A percentile compares a stretch with the other conserved stretches of the same genome.
Conservation (phyloP, 1,284 basidiomycete species). For the Ceratobasidium sp. region DNA sequence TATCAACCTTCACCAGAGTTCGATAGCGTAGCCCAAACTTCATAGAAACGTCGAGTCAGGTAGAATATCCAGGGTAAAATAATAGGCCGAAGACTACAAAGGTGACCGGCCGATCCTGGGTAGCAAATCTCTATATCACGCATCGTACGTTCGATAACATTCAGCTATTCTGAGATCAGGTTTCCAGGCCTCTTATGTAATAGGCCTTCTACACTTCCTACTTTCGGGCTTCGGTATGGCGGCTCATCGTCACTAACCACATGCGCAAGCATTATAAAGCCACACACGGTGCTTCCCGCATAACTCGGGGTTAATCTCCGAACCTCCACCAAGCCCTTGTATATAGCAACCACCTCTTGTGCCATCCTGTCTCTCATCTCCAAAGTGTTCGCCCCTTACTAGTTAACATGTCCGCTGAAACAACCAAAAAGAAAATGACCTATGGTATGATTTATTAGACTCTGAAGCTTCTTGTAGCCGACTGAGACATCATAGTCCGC, state of each 20-base stretch:
- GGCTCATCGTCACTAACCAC: background rate
- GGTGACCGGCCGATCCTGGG: no score
- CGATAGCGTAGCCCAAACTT: no score
- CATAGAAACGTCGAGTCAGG: no score
- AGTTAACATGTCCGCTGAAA: background rate
- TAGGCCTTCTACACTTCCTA: no score
- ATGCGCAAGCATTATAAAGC: background rate
- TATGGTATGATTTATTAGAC: background rate
- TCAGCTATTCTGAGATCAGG: no score
- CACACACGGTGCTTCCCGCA: background rate
- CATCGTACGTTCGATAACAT: no score
- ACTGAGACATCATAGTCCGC: conserved; percentile 1
- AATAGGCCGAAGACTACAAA: no score
- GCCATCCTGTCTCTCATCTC: background rate
- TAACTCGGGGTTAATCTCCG: no score
- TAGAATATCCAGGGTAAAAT: no score
- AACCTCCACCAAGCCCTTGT: background rate
- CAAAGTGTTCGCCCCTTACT: background rate
- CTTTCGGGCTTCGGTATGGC: background rate
- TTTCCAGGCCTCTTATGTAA: no score
- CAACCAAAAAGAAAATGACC: background rate
- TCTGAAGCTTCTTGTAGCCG: background rate
- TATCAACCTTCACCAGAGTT: no score
- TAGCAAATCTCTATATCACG: no score
- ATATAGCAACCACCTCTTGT: background rate